Conservation (phyloP, 805 yeast species). For the Vanderwaltozyma verrucispora region DNA sequence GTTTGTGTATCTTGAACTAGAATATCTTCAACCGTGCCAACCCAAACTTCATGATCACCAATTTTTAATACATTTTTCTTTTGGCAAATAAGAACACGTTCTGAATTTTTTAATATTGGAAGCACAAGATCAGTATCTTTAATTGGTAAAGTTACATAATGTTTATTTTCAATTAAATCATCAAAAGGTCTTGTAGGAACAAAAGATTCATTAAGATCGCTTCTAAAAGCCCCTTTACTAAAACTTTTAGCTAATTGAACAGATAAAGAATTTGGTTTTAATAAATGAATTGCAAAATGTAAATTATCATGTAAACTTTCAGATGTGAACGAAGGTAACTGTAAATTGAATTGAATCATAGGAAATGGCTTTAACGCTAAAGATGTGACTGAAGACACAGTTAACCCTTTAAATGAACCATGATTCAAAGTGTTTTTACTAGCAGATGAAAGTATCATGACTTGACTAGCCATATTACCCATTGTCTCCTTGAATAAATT, state of each 20-base stretch:
- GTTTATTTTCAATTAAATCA: constrained; percentile 27
- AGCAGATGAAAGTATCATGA: constrained; percentile 46
- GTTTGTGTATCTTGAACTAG: constrained; percentile 23
- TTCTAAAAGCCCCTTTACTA: constrained; percentile 40
- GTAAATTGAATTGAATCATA: constrained; percentile 74
- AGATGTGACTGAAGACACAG: constrained; percentile 79
- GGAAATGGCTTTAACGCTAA: constrained; percentile 71
- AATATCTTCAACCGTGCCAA: constrained; percentile 63
- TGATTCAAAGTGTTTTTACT: constrained; percentile 12
- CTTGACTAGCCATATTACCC: constrained; percentile 41
- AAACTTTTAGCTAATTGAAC: constrained; percentile 57
- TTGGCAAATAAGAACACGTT: constrained; percentile 52
- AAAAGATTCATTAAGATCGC: constrained; percentile 15
- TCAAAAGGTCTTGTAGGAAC: constrained; percentile 45
- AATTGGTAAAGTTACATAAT: constrained; percentile 27
- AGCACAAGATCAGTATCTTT: constrained; percentile 24
- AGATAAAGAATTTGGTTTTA: constrained; percentile 49
- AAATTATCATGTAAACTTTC: constrained; percentile 45
- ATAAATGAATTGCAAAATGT: constrained; percentile 62
- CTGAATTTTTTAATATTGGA: constrained; percentile 51
- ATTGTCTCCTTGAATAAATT: constrained; percentile 16
- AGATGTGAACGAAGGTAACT: constrained; percentile 77
- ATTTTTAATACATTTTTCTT: constrained; percentile 43
- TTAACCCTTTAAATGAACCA: constrained; percentile 43
- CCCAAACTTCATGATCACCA: constrained; percentile 87